Conservation (phyloP, 805 yeast genomes). For the Ogataea pilisensis region DNA sequence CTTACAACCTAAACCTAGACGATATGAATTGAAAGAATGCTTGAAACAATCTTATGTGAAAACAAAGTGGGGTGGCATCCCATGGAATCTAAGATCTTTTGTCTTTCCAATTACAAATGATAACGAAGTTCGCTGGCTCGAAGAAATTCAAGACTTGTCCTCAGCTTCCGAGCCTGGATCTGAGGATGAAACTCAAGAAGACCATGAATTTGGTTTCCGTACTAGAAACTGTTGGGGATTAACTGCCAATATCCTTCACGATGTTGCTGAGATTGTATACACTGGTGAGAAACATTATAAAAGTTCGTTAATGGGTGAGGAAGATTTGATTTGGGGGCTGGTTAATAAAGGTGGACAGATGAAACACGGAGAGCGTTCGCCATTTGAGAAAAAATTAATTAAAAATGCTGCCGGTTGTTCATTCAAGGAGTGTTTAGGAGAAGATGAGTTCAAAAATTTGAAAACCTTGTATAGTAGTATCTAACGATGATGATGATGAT, state of each 20-base stretch:
- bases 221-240: constrained; percentile 79
- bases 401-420: constrained; percentile 36
- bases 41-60: constrained; percentile 31
- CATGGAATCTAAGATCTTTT: constrained; percentile 61
- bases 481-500: constrained; percentile 7
- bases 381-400: constrained; percentile 54
- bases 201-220: constrained; percentile 37
- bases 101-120: constrained; percentile 52
- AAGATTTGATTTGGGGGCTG: constrained; percentile 57
- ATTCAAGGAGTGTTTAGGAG: constrained; percentile 43
- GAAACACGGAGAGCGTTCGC: constrained; percentile 41
- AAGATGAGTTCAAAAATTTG: constrained; percentile 39
- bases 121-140: constrained; percentile 61
- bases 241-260: constrained; percentile 76
- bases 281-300: constrained; percentile 31
- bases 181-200: constrained; percentile 36
- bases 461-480: constrained; percentile 36
- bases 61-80: constrained; percentile 68
- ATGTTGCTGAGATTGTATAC: constrained; percentile 55
- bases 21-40: constrained; percentile 30
- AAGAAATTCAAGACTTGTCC: constrained; percentile 54
- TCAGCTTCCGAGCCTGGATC: constrained; percentile 57
- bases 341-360: constrained; percentile 49
- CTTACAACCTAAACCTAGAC: constrained; percentile 31
- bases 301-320: constrained; percentile 48